Evolutionary conservation across 2,329 filamentous ascomycete genomes (phyloP).

Genomic region (Verticillium dahliae): DNA sequence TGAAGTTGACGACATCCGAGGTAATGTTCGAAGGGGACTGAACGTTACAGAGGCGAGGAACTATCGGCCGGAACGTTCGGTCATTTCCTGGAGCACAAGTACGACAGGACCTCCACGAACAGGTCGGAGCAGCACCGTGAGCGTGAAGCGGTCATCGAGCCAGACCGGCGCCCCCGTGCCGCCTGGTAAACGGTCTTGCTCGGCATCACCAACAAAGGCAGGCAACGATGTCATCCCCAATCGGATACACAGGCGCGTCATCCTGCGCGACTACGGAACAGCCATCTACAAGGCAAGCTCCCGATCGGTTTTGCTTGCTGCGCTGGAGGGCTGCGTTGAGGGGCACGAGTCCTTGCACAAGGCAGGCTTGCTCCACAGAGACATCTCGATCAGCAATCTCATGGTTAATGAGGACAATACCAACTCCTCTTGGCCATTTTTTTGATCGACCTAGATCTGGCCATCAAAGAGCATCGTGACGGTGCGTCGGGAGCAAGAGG

Average conservation of each 20-base stretch:
- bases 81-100: slow-evolving; percentile 4
- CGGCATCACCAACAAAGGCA: slow-evolving; percentile 19
- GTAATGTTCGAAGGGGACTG: slow-evolving; percentile 23
- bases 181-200: slow-evolving; percentile 22
- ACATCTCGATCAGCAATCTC: slow-evolving; percentile 38
- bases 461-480: slow-evolving; percentile 24
- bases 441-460: slow-evolving; percentile 31
- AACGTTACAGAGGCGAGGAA: slow-evolving; percentile 26
- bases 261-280: slow-evolving; percentile 31
- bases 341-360: slow-evolving; percentile 27
- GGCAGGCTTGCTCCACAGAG: slow-evolving; percentile 31
- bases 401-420: slow-evolving; percentile 36
- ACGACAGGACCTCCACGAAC: slow-evolving; percentile 8
- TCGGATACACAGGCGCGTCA: slow-evolving; percentile 30
- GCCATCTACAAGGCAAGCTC: slow-evolving; percentile 34
- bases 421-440: slow-evolving; percentile 22
- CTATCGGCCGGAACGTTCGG: slow-evolving; percentile 16
- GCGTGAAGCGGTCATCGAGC: slow-evolving; percentile 20
- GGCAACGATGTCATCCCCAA: slow-evolving; percentile 18
- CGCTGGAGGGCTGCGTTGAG: slow-evolving; percentile 27
- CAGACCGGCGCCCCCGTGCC: slow-evolving; percentile 15
- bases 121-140: slow-evolving; percentile 14
- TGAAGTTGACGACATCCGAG: slow-evolving; percentile 19
- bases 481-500: slow-evolving; percentile 27
- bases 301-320: slow-evolving; percentile 24